A percentile compares a stretch with the other conserved stretches of the same genome.
Conservation (phyloP, 169 alveolate genomes). For the Prorocentrum cordatum region DNA sequence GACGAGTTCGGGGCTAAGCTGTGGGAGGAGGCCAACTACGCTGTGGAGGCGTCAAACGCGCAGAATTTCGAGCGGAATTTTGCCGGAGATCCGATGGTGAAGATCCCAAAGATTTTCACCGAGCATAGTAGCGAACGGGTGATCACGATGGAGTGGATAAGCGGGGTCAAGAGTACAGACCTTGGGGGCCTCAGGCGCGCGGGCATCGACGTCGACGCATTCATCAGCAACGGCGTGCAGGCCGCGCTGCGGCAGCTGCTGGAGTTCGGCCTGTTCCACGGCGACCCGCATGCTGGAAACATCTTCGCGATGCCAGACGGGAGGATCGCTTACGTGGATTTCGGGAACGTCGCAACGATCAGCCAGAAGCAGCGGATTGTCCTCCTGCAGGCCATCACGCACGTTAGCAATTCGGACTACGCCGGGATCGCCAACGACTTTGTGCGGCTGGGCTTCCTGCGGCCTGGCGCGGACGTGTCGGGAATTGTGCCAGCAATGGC, state of each 20-base stretch:
- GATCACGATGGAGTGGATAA: conserved; percentile 57
- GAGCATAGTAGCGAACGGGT: background rate
- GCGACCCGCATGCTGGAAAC: conserved; percentile 65
- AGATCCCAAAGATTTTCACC: background rate
- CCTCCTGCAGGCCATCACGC: conserved; percentile 49
- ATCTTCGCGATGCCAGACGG: too few relatives aligned
- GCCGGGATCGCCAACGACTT: conserved; percentile 55
- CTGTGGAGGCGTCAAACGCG: conserved; percentile 29
- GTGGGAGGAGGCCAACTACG: conserved; percentile 69
- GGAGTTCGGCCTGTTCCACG: conserved; percentile 68
- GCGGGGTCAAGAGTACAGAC: conserved; percentile 51
- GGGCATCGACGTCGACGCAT: conserved; percentile 57
- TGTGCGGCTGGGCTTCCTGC: conserved; percentile 51
- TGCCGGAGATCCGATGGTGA: background rate
- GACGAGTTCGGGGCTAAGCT: conserved; percentile 46
- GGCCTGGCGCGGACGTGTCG: conserved; percentile 61
- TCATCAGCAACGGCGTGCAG: conserved; percentile 69
- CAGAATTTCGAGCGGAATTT: conserved; percentile 28
- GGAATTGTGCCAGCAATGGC: conserved; percentile 68
- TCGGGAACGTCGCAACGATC: conserved; percentile 58
- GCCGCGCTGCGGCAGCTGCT: conserved; percentile 58
- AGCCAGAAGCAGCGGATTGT: conserved; percentile 14
- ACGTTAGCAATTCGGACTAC: conserved; percentile 58
- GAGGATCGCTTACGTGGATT: conserved; percentile 66
- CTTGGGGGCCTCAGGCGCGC: conserved; percentile 16